Base-by-base conservation (phyloP, 495 filamentous ascomycete species). In the Penicillium salamii region DNA sequence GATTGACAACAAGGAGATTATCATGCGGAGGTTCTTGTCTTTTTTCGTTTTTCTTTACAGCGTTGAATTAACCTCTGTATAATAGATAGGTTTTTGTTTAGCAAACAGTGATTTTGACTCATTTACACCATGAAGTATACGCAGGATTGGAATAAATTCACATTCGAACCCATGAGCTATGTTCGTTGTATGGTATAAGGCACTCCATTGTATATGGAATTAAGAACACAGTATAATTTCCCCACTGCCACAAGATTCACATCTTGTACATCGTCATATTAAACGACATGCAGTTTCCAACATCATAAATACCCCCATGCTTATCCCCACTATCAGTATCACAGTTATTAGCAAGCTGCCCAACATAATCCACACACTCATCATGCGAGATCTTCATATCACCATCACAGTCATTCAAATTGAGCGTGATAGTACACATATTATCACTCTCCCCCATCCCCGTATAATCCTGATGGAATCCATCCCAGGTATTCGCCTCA, bases 231-330 rank as follows among this genome's bases (percentile, higher is more conserved):
- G n/a, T n/a, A n/a, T n/a, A n/a, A n/a, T n/a, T n/a, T n/a, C n/a
- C n/a, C n/a, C n/a, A n/a, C n/a, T n/a, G n/a, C n/a, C n/a, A n/a
- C n/a, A n/a, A n/a, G n/a, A n/a, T n/a, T n/a, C n/a, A n/a, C n/a
- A n/a, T n/a, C n/a, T 42, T 13, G 24, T 42, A 42, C 40, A 42
- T 31, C 13, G 40, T 42, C 40, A 42, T 31, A 14, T 42, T 42
- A 13, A 42, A 42, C 3, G 26, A 42, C 23, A 31, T 2, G 15
- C 24, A 42, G 15, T 42, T 42, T 26, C 40, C 40, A 19, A 42
- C 24, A 31, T 31, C 24, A 15, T 29, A 42, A 17, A 31, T 31
- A 31, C 24, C 40, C 3, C 40, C 40, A 29, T 42, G 40, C 39
- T 42, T 42, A 24, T 42, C 14, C 11, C 39, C 39, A 17, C 39